Evolutionary conservation across 1,284 basidiomycete species (phyloP).

Genomic region (Leccinum insolens): DNA sequence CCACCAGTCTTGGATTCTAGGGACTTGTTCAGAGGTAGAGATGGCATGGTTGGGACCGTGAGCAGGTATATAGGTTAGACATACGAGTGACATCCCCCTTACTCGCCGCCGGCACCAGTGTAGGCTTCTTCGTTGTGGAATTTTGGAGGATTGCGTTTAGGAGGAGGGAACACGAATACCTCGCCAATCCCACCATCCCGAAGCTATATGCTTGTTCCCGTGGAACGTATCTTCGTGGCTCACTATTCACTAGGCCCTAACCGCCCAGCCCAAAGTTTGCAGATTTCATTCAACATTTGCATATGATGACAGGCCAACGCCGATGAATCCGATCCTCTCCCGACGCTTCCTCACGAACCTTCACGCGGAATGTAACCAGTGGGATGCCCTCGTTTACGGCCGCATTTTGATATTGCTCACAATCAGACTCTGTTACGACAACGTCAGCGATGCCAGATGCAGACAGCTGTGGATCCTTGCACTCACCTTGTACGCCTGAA

Average conservation of each 20-base stretch:
- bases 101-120: no score
- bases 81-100: no score
- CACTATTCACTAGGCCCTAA: not conserved
- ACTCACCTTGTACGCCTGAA: conserved; percentile 87
- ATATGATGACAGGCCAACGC: not conserved
- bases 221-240: not conserved
- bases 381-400: conserved; percentile 35
- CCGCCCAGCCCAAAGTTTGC: not conserved
- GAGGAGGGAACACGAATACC: no score
- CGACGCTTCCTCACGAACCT: not conserved
- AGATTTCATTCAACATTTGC: not conserved
- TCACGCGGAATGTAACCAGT: not conserved
- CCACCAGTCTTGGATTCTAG: no score
- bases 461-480: not conserved
- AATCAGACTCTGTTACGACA: conserved; percentile 61
- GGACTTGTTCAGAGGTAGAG: no score
- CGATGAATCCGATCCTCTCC: not conserved
- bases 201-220: not conserved
- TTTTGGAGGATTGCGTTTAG: no score
- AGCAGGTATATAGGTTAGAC: no score
- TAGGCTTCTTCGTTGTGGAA: not conserved
- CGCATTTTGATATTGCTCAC: conserved; percentile 77
- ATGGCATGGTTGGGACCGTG: no score
- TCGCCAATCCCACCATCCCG: not conserved
- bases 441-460: conserved; percentile 4